Conservation (phyloP, 2,329 filamentous ascomycete species). For the Penicillium hordei region DNA sequence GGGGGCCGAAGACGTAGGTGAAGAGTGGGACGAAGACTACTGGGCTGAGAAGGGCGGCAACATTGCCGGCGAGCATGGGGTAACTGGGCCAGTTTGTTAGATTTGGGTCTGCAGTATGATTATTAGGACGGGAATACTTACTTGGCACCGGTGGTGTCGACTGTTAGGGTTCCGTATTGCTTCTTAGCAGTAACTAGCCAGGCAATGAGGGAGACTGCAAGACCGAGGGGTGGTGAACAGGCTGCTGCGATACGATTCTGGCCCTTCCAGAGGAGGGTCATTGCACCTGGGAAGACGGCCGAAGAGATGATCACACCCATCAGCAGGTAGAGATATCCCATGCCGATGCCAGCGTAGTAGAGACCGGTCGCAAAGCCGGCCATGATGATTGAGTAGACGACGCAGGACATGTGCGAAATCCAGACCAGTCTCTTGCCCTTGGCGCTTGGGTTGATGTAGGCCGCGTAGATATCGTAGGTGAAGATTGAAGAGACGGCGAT, state of each 20-base stretch:
- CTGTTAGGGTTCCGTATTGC: constrained; percentile 66
- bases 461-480: constrained; percentile 86
- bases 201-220: constrained; percentile 67
- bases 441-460: constrained; percentile 77
- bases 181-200: constrained; percentile 77
- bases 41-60: constrained; percentile 76
- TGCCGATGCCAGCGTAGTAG: constrained; percentile 71
- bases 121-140: constrained; percentile 24
- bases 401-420: constrained; percentile 71
- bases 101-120: background rate
- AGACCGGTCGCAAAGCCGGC: constrained; percentile 75
- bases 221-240: constrained; percentile 67
- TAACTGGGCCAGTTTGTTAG: constrained; percentile 42
- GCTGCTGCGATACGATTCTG: constrained; percentile 76
- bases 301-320: constrained; percentile 91
- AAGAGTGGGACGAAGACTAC: constrained; percentile 72
- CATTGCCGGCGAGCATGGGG: constrained; percentile 85
- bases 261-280: constrained; percentile 77
- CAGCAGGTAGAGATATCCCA: constrained; percentile 85
- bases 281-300: constrained; percentile 76
- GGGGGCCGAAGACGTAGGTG: constrained; percentile 66
- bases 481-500: constrained; percentile 86
- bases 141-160: constrained; percentile 78
- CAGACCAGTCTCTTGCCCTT: constrained; percentile 75
- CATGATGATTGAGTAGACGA: constrained; percentile 75